These are phyloP conservation scores for Neonectria ditissima DNA, from an alignment of 2,329 filamentous ascomycete genomes.

Conservation along the genomic window DNA sequence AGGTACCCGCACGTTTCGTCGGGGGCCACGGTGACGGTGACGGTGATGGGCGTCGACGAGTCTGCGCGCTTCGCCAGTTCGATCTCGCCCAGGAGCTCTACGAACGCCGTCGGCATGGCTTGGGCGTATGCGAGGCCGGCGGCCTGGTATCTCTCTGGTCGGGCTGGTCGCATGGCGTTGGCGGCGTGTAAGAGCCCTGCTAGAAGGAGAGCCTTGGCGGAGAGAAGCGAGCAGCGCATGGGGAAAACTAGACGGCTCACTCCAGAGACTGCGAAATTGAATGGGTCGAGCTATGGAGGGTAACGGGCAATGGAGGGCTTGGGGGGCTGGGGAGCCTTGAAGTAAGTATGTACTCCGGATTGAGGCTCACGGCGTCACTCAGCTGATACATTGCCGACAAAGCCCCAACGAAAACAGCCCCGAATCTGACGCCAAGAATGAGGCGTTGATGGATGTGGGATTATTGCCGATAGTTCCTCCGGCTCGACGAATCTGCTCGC, in stretches of 20 bases:
- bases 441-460: background rate
- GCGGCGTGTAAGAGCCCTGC: background rate
- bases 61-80: background rate
- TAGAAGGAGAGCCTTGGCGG: background rate
- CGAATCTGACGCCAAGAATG: background rate
- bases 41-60: conserved; percentile 6
- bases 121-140: background rate
- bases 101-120: background rate
- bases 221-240: background rate
- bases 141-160: background rate
- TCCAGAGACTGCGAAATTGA: background rate
- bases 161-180: background rate
- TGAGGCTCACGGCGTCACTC: background rate
- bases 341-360: background rate
- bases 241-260: background rate
- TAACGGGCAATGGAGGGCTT: too few species aligned
- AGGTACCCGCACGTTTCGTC: conserved; percentile 32
- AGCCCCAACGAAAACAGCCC: background rate
- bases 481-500: background rate
- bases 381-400: background rate
- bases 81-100: background rate
- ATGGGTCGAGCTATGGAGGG: background rate
- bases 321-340: background rate
- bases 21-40: conserved; percentile 22
- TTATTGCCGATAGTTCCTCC: background rate